Conservation (phyloP, 225 moss, liverwort and hornwort genomes). For the Marchantia polymorpha region DNA sequence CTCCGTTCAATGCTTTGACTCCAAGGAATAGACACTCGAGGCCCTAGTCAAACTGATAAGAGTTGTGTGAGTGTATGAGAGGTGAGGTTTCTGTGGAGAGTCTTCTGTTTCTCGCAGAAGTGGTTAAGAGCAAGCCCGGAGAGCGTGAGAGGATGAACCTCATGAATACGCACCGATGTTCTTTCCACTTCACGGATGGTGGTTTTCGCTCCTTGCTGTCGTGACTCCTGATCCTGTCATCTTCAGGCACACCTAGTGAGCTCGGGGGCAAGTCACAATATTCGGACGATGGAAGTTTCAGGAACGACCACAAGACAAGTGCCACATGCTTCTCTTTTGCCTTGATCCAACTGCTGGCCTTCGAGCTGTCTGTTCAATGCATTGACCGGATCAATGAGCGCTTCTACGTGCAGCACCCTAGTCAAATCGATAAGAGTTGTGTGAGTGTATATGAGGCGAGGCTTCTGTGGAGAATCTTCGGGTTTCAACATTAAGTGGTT, state of each 20-base stretch:
- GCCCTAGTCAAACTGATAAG: background rate
- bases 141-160: too few species aligned
- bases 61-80: background rate
- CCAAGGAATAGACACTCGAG: background rate
- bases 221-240: too few species aligned
- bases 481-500: background rate
- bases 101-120: background rate
- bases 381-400: background rate
- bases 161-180: too few species aligned
- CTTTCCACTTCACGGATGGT: too few species aligned
- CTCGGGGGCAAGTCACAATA: too few species aligned
- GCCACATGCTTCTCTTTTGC: too few species aligned
- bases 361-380: background rate
- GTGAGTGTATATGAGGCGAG: background rate
- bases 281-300: too few species aligned
- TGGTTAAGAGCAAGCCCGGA: too few species aligned
- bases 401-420: background rate
- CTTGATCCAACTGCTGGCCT: too few species aligned
- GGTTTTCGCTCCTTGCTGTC: too few species aligned
- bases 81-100: background rate
- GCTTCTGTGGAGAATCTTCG: background rate
- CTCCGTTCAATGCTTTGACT: background rate
- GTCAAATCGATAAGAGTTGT: background rate
- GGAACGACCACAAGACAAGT: too few species aligned
- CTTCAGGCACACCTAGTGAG: too few species aligned